phyloP scores from a whole-genome alignment of 176 grass and related monocot genomes.

The Neostapfia colusana region DNA sequence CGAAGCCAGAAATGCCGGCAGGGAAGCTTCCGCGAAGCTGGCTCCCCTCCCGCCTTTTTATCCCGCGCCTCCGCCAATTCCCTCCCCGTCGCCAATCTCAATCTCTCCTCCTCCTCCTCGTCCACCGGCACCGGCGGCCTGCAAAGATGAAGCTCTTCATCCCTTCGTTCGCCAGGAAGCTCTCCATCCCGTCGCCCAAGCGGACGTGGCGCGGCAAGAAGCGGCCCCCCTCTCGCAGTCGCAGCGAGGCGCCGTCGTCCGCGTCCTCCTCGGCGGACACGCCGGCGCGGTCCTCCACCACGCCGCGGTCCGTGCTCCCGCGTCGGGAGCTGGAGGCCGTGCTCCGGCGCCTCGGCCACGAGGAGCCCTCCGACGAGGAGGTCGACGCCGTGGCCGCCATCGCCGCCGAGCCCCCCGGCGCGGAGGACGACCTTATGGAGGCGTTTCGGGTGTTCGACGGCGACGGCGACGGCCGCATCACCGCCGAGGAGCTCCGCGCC shows the following conservation, averaged over 20 bases:
- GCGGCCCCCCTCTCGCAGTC: constrained; percentile 45
- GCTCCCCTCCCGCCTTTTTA: constrained; percentile 42
- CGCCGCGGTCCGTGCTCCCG: constrained; percentile 70
- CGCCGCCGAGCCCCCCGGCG: constrained; percentile 39
- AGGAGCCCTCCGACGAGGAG: constrained; percentile 63
- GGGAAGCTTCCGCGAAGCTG: constrained; percentile 62
- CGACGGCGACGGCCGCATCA: constrained; percentile 88
- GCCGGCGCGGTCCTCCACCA: constrained; percentile 6
- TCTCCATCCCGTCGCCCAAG: constrained; percentile 52
- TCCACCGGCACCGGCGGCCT: too few relatives aligned
- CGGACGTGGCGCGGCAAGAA: constrained; percentile 22
- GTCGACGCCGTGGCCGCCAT: constrained; percentile 66
- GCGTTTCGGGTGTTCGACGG: constrained; percentile 88
- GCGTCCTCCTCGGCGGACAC: constrained; percentile 39
- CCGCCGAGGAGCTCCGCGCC: constrained; percentile 79
- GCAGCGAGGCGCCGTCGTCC: constrained; percentile 53
- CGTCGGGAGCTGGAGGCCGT: constrained; percentile 75
- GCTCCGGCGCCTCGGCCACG: constrained; percentile 65
- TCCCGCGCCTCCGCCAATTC: not conserved
- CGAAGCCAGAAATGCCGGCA: constrained; percentile 16
- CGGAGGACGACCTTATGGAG: constrained; percentile 59
- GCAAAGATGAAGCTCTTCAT: constrained; percentile 71
- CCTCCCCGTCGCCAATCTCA: not conserved
- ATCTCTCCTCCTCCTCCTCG: too few relatives aligned
- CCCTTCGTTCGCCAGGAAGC: constrained; percentile 55